These are phyloP conservation scores for Chytridiales sp. DNA, from an alignment of 371 early-diverging fungal genomes.

Conservation along the genomic window DNA sequence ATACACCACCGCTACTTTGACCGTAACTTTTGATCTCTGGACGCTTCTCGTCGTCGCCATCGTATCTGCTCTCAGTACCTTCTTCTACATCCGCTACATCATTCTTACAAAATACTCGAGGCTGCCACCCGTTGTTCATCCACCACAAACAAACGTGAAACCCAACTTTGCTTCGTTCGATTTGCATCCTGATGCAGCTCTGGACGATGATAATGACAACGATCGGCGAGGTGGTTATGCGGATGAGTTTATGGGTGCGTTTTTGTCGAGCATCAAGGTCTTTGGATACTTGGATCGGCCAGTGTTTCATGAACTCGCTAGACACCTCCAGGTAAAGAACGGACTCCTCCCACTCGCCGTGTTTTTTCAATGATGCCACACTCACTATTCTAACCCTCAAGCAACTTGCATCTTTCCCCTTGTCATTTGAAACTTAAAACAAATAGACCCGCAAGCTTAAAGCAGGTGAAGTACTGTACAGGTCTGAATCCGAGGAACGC, in stretches of 20 bases:
- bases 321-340: slow-evolving; percentile 42
- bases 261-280: slow-evolving; percentile 88
- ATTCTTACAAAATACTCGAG: slow-evolving; percentile 79
- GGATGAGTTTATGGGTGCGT: slow-evolving; percentile 80
- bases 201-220: slow-evolving; percentile 55
- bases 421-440: slow-evolving; percentile 2
- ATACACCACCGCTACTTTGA: slow-evolving; percentile 29
- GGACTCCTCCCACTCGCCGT: background rate
- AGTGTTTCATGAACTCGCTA: slow-evolving; percentile 91
- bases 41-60: slow-evolving; percentile 20
- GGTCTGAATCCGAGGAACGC: slow-evolving; percentile 63
- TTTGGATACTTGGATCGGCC: slow-evolving; percentile 96
- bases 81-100: slow-evolving; percentile 67
- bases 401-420: slow-evolving; percentile 11
- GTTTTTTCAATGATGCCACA: background rate
- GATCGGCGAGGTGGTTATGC: slow-evolving; percentile 53
- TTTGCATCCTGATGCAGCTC: slow-evolving; percentile 72
- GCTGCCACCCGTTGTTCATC: slow-evolving; percentile 52
- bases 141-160: slow-evolving; percentile 28
- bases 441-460: slow-evolving; percentile 76
- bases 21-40: slow-evolving; percentile 40
- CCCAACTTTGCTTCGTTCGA: slow-evolving; percentile 68
- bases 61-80: slow-evolving; percentile 52
- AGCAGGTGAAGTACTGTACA: slow-evolving; percentile 83
- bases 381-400: too few relatives aligned